These are phyloP conservation scores for Plasmodium sp. DNA, from an alignment of 169 alveolate species.

Conservation along the genomic window DNA sequence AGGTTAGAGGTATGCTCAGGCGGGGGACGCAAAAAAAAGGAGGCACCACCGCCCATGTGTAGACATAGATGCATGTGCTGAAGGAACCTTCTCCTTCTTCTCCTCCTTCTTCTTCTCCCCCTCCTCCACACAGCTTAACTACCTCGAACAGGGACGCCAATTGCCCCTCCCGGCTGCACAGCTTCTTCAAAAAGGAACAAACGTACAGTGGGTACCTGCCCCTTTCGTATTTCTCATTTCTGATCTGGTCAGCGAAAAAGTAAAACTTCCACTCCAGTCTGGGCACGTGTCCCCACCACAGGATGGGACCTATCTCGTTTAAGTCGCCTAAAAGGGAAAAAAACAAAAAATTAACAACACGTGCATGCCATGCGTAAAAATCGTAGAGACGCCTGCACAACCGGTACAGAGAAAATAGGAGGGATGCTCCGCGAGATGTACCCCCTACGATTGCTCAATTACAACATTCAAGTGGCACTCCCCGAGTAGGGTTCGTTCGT, in stretches of 20 bases:
- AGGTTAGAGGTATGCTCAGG: not conserved
- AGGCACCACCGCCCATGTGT: not conserved
- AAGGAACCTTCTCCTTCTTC: not conserved
- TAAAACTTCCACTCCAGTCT: constrained; percentile 60
- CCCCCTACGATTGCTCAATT: not conserved
- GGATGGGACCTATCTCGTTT: constrained; percentile 42
- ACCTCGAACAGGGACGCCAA: constrained; percentile 27
- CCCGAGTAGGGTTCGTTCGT: not conserved
- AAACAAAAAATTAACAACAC: not conserved
- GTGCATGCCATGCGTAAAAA: not conserved
- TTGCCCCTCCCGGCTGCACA: constrained; percentile 24
- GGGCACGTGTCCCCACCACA: constrained; percentile 74
- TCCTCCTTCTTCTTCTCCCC: too few species aligned
- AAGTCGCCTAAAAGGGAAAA: constrained; percentile 5
- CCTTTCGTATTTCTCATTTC: constrained; percentile 16
- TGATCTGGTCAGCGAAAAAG: constrained; percentile 15
- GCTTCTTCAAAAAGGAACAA: constrained; percentile 58
- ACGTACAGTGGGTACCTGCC: constrained; percentile 34
- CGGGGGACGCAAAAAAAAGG: not conserved
- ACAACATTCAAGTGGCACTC: not conserved
- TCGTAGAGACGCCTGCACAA: not conserved
- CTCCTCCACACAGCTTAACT: not conserved
- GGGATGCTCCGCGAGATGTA: not conserved
- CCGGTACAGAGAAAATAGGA: not conserved
- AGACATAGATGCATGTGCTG: not conserved